phyloP scores from a whole-genome alignment of 2,329 filamentous ascomycete genomes.

The Exophiala sideris region DNA sequence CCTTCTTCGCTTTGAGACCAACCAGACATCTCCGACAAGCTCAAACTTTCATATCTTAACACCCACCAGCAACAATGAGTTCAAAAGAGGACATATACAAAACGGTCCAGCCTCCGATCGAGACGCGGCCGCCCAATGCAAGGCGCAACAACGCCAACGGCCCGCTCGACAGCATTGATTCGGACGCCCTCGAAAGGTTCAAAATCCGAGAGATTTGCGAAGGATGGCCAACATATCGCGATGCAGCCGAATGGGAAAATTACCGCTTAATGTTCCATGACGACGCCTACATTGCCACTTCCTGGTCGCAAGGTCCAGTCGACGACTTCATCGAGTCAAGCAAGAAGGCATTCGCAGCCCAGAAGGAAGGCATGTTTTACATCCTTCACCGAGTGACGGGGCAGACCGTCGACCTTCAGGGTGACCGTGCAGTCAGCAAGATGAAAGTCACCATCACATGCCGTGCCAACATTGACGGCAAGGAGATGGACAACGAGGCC shows the following conservation, averaged over 20 bases:
- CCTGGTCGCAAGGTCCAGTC: not conserved
- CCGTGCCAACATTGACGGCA: not conserved
- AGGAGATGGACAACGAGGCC: not conserved
- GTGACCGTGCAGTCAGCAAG: not conserved
- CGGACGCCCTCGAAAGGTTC: not conserved
- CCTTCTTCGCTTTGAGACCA: no score
- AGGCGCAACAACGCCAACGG: no score
- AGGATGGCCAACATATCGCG: not conserved
- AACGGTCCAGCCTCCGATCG: no score
- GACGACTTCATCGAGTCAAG: not conserved
- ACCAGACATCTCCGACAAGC: no score
- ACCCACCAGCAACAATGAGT: no score
- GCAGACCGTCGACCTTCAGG: no score
- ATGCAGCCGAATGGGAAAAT: not conserved
- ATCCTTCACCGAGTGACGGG: no score
- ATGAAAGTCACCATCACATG: not conserved
- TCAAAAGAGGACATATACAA: no score
- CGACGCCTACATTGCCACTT: not conserved
- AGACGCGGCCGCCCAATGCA: no score
- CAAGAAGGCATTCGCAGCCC: not conserved
- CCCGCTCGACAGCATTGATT: no score
- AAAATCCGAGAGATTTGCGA: not conserved
- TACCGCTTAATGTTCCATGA: not conserved
- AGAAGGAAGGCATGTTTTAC: not conserved
- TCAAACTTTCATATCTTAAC: no score